A percentile compares a stretch with the other conserved stretches of the same genome.
phyloP scores from a whole-genome alignment of 2,329 filamentous ascomycete genomes.

The Neocatenulostroma microsporum region DNA sequence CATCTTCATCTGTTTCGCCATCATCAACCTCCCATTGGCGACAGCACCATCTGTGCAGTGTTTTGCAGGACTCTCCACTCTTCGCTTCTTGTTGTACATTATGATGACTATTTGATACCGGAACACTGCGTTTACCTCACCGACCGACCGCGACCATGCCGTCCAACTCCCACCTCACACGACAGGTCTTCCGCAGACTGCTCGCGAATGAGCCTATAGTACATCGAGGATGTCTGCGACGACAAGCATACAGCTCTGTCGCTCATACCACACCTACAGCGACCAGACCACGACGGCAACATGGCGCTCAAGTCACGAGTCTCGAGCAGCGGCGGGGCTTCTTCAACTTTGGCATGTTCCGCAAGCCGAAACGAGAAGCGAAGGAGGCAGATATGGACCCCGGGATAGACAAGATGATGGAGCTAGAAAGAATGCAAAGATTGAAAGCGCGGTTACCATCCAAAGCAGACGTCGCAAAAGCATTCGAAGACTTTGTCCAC shows the following conservation, averaged over 20 bases:
- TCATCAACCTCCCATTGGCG: too few relatives aligned
- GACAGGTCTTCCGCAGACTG: constrained; percentile 52
- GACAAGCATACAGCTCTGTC: constrained; percentile 20
- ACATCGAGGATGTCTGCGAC: constrained; percentile 39
- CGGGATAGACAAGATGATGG: constrained; percentile 64
- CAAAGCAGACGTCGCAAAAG: constrained; percentile 54
- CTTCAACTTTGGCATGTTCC: constrained; percentile 50
- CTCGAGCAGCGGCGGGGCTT: constrained; percentile 45
- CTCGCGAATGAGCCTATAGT: constrained; percentile 44
- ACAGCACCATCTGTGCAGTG: too few relatives aligned
- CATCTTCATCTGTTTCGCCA: too few relatives aligned
- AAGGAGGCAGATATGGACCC: constrained; percentile 59
- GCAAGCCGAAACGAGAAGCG: constrained; percentile 50
- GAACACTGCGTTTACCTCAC: too few relatives aligned
- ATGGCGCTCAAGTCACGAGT: constrained; percentile 46
- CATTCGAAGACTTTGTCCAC: constrained; percentile 57
- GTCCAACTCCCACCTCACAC: constrained; percentile 50
- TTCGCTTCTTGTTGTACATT: background rate
- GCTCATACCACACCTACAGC: constrained; percentile 13
- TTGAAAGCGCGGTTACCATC: constrained; percentile 59
- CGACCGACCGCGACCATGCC: constrained; percentile 41
- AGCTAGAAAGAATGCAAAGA: constrained; percentile 56
- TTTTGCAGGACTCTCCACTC: background rate
- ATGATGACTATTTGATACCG: background rate
- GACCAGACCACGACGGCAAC: constrained; percentile 24